These are phyloP conservation scores for Hemileccinum hortonii DNA, from an alignment of 1,284 basidiomycete species.

Conservation along the genomic window DNA sequence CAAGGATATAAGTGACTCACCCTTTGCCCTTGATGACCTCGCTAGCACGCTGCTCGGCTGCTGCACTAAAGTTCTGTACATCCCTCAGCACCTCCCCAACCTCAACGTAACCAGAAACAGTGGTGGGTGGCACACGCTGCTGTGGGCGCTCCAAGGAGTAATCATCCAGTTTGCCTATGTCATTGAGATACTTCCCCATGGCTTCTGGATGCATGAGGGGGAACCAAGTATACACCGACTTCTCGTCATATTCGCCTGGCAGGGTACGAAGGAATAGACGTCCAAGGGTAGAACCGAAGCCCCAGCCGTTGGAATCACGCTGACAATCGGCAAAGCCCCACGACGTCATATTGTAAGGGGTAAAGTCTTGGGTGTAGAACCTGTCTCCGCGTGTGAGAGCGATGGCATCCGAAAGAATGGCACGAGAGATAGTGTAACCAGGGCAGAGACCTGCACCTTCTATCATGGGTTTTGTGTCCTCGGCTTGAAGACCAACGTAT, in stretches of 20 bases:
- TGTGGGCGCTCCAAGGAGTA: slow-evolving; percentile 56
- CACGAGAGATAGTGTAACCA: slow-evolving; percentile 81
- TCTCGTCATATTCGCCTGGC: slow-evolving; percentile 64
- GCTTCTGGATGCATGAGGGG: slow-evolving; percentile 75
- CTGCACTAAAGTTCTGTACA: slow-evolving; percentile 43
- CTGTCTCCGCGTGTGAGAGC: slow-evolving; percentile 82
- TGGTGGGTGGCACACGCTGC: slow-evolving; percentile 23
- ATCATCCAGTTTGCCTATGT: slow-evolving; percentile 50
- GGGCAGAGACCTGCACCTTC: slow-evolving; percentile 82
- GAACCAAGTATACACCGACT: slow-evolving; percentile 82
- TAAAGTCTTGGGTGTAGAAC: slow-evolving; percentile 81
- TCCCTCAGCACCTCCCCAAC: slow-evolving; percentile 55
- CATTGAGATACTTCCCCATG: slow-evolving; percentile 60
- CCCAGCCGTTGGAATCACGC: slow-evolving; percentile 63
- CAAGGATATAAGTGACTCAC: slow-evolving; percentile 35
- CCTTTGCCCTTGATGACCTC: slow-evolving; percentile 58
- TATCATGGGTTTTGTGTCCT: slow-evolving; percentile 72
- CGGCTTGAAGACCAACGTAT: slow-evolving; percentile 72
- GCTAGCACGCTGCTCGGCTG: slow-evolving; percentile 49
- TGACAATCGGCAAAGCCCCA: slow-evolving; percentile 83
- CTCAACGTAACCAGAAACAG: slow-evolving; percentile 49
- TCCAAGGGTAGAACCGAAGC: slow-evolving; percentile 73
- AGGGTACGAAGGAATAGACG: slow-evolving; percentile 72
- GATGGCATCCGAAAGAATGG: slow-evolving; percentile 87
- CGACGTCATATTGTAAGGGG: slow-evolving; percentile 75